phyloP scores from a whole-genome alignment of 1,284 basidiomycete species.

The Trichosporon sp. region DNA sequence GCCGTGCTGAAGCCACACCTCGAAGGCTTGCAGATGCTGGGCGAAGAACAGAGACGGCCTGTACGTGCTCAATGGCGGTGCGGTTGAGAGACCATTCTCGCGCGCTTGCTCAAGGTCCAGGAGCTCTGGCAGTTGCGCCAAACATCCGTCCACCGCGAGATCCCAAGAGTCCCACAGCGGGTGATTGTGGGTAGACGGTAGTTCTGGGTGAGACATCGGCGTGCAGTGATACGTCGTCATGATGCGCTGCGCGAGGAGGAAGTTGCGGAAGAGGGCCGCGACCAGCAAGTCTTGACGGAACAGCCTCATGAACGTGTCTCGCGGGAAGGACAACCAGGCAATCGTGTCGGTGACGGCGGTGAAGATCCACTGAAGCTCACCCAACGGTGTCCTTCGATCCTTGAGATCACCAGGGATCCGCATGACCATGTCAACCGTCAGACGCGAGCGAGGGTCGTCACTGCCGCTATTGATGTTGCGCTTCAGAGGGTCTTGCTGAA shows the following conservation, averaged over 20 bases:
- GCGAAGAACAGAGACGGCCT: conserved; percentile 90
- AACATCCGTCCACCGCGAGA: conserved; percentile 90
- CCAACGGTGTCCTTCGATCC: conserved; percentile 88
- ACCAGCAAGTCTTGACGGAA: conserved; percentile 95
- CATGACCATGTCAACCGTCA: conserved; percentile 86
- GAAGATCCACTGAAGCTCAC: conserved; percentile 99
- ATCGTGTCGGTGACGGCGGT: conserved; percentile 98
- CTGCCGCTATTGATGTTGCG: conserved; percentile 59
- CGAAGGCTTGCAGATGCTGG: conserved; percentile 94
- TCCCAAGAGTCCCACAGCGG: conserved; percentile 97
- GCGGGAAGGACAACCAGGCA: conserved; percentile 94
- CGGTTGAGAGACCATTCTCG: conserved; percentile 38
- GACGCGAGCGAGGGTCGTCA: conserved; percentile 46
- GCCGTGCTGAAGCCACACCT: conserved; percentile 94
- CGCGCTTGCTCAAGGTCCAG: conserved; percentile 56
- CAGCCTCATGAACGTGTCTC: conserved; percentile 85
- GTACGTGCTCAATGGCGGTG: conserved; percentile 54
- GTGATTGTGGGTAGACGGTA: conserved; percentile 92
- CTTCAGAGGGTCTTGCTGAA: conserved; percentile 74
- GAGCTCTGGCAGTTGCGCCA: conserved; percentile 86
- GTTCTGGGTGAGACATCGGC: conserved; percentile 83
- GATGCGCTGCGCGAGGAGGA: conserved; percentile 91
- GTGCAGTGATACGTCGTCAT: conserved; percentile 99
- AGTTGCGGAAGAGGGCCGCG: conserved; percentile 93
- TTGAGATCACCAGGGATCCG: conserved; percentile 94